A percentile compares a stretch with the other conserved stretches of the same genome.
These are phyloP conservation scores for Cardamine resedifolia DNA, from an alignment of 345 rosid genomes.

Conservation along the genomic window DNA sequence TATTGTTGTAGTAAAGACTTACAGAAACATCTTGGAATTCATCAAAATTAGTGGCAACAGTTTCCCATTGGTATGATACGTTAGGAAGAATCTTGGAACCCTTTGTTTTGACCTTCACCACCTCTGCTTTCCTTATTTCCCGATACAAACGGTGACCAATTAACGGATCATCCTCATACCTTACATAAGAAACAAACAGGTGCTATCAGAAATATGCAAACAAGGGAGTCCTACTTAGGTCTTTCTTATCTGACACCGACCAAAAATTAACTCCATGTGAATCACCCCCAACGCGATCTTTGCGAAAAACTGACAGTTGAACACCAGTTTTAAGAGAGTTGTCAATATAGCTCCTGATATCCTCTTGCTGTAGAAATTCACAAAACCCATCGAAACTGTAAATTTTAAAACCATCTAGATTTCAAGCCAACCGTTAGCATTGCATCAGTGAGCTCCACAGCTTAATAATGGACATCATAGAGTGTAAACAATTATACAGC, in stretches of 20 bases:
- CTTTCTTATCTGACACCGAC: slow-evolving; percentile 41
- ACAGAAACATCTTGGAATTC: slow-evolving; percentile 91
- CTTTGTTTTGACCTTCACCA: slow-evolving; percentile 68
- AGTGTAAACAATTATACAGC: not conserved
- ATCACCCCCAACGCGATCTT: slow-evolving; percentile 95
- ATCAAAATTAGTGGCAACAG: slow-evolving; percentile 94
- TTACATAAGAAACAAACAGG: slow-evolving; percentile 42
- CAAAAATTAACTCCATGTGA: slow-evolving; percentile 90
- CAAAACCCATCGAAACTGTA: slow-evolving; percentile 14
- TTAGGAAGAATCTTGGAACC: slow-evolving; percentile 77
- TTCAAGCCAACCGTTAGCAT: slow-evolving; percentile 23
- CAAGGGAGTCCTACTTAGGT: not conserved
- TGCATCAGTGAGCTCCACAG: slow-evolving; percentile 62
- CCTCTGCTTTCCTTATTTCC: slow-evolving; percentile 84
- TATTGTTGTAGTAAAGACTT: slow-evolving; percentile 31
- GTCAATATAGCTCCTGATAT: slow-evolving; percentile 86
- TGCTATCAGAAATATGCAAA: slow-evolving; percentile 24
- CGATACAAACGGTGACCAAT: slow-evolving; percentile 94
- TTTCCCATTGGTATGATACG: slow-evolving; percentile 88
- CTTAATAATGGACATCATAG: slow-evolving; percentile 2
- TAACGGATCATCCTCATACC: slow-evolving; percentile 96
- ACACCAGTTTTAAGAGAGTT: slow-evolving; percentile 82
- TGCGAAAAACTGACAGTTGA: slow-evolving; percentile 80
- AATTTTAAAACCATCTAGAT: not conserved
- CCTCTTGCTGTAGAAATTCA: slow-evolving; percentile 83